Evolutionary conservation across 2,329 filamentous ascomycete genomes (phyloP).

Genomic region (Cladobotryum protrusum): DNA sequence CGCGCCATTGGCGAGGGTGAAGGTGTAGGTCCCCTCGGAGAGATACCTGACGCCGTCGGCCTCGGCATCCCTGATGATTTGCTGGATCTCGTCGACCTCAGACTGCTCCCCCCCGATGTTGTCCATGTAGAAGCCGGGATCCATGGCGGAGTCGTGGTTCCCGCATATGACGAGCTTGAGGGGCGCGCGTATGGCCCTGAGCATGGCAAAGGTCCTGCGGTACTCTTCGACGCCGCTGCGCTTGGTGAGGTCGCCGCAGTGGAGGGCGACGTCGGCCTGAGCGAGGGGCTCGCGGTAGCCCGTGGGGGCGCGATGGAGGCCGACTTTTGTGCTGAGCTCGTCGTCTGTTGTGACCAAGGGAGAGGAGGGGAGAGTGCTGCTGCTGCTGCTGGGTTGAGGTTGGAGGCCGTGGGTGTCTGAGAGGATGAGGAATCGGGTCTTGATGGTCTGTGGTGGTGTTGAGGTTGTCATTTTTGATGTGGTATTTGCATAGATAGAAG

Average conservation of each 20-base stretch:
- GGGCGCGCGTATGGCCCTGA: conserved; percentile 38
- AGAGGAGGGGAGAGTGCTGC: conserved; percentile 2
- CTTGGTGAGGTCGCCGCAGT: conserved; percentile 48
- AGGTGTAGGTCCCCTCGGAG: conserved; percentile 40
- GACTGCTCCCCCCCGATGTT: conserved; percentile 4
- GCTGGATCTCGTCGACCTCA: conserved; percentile 27
- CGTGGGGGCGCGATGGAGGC: conserved; percentile 12
- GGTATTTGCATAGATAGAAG: background rate
- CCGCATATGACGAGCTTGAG: conserved; percentile 50
- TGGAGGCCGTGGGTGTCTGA: conserved; percentile 32
- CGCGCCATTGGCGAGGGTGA: conserved; percentile 45
- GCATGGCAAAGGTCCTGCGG: conserved; percentile 32
- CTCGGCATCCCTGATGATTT: conserved; percentile 33
- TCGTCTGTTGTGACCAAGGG: conserved; percentile 15
- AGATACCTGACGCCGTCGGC: conserved; percentile 40
- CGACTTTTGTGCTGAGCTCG: conserved; percentile 17
- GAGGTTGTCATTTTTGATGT: background rate
- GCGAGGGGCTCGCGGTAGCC: conserved; percentile 26
- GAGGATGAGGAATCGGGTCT: conserved; percentile 33
- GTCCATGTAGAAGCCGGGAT: conserved; percentile 20
- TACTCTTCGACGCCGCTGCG: conserved; percentile 36
- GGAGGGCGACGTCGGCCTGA: conserved; percentile 42
- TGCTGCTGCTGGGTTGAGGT: conserved; percentile 13
- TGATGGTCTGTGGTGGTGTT: conserved; percentile 18
- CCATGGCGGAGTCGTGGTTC: conserved; percentile 46